These are phyloP conservation scores for Casuarina cunninghamiana DNA, from an alignment of 306 rosid species.

Conservation along the genomic window DNA sequence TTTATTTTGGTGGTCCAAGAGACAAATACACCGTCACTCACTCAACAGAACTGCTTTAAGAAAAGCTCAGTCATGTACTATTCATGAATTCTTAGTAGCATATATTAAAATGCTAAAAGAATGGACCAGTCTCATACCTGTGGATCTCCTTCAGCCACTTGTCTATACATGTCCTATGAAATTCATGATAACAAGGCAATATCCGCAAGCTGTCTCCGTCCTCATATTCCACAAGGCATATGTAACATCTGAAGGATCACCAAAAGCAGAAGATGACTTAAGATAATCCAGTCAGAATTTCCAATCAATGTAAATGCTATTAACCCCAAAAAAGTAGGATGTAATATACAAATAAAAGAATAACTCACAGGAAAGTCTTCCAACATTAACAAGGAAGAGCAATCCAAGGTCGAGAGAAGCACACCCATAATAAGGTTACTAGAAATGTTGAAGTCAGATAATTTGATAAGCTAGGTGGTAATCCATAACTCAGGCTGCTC, in stretches of 20 bases:
- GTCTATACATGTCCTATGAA: slow-evolving; percentile 86
- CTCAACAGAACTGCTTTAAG: neutral
- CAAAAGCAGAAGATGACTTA: slow-evolving; percentile 14
- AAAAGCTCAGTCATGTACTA: neutral
- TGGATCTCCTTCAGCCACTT: slow-evolving; percentile 99
- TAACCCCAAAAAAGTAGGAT: neutral
- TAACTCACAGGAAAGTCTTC: neutral
- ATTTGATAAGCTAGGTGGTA: no score
- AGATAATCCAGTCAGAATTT: slow-evolving; percentile 1
- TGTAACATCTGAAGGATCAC: slow-evolving; percentile 75
- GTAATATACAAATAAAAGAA: neutral
- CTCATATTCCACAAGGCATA: slow-evolving; percentile 98
- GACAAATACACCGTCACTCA: neutral
- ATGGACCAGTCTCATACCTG: slow-evolving; percentile 50
- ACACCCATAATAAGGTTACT: no score
- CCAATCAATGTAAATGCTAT: neutral
- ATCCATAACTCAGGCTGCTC: no score
- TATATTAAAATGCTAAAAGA: slow-evolving; percentile 12
- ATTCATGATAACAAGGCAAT: slow-evolving; percentile 93
- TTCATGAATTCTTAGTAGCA: slow-evolving; percentile 6
- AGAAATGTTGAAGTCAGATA: no score
- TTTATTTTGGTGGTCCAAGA: neutral
- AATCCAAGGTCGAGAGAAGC: no score
- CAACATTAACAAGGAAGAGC: neutral
- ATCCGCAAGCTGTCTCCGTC: slow-evolving; percentile 89